phyloP scores from a whole-genome alignment of 2,329 filamentous ascomycete species.

The Chrysoporthe deuterocubensis region DNA sequence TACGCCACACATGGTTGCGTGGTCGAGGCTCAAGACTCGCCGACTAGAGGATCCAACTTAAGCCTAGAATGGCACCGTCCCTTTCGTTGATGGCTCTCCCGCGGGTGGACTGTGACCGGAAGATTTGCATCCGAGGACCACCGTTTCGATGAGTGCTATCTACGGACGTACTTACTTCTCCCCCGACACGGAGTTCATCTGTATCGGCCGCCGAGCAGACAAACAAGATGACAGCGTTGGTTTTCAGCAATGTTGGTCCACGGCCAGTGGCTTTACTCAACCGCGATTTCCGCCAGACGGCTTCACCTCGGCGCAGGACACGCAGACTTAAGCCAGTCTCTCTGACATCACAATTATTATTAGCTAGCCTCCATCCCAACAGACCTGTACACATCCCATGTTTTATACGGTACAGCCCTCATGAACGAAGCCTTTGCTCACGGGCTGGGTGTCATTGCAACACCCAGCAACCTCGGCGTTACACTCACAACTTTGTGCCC shows the following conservation, averaged over 20 bases:
- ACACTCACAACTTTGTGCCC: conserved; percentile 12
- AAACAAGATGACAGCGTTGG: no score
- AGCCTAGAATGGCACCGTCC: background rate
- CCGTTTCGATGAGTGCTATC: background rate
- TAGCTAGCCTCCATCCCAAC: no score
- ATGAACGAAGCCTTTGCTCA: background rate
- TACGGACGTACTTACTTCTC: background rate
- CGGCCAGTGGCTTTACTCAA: background rate
- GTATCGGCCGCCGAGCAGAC: no score
- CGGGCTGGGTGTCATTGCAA: conserved; percentile 2
- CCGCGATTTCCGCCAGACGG: background rate
- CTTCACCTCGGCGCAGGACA: background rate
- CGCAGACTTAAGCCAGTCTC: background rate
- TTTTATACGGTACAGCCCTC: background rate
- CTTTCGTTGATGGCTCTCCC: background rate
- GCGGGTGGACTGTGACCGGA: background rate
- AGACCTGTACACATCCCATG: background rate
- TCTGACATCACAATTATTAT: background rate
- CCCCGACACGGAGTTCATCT: background rate
- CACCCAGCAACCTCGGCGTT: conserved; percentile 1
- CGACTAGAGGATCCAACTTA: background rate
- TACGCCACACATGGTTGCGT: background rate
- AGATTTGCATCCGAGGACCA: background rate
- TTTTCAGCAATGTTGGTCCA: background rate
- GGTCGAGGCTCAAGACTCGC: background rate